phyloP scores from a whole-genome alignment of 441 rosid species.

The Adansonia grandidieri region DNA sequence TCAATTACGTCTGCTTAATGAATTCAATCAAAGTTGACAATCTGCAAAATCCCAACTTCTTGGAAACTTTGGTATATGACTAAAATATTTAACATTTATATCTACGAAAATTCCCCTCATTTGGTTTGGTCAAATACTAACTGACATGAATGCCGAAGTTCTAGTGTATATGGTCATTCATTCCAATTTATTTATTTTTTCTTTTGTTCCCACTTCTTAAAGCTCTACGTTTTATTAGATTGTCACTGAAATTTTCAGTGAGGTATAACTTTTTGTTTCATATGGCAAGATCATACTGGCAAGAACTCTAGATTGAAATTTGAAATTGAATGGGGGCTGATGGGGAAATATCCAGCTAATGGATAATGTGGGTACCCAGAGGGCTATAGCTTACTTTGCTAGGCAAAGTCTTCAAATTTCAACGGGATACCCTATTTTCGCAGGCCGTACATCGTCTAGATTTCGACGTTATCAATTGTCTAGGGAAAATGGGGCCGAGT shows the following conservation, averaged over 20 bases:
- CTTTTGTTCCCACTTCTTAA: no score
- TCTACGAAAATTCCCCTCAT: neutral
- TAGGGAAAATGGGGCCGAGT: no score
- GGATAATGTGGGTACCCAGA: neutral
- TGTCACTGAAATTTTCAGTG: neutral
- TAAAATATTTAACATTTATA: neutral
- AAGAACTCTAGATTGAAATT: neutral
- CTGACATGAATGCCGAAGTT: neutral
- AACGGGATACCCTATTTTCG: neutral
- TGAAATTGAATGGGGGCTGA: neutral
- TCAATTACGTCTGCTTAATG: neutral
- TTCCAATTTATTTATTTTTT: no score
- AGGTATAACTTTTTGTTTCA: no score
- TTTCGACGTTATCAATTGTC: neutral
- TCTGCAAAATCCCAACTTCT: neutral
- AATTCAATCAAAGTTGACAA: no score
- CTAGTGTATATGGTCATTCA: no score
- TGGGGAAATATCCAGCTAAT: neutral
- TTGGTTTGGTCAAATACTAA: neutral
- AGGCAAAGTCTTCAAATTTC: neutral
- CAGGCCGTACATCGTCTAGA: no score
- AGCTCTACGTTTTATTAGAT: neutral
- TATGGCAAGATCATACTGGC: neutral
- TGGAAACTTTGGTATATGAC: neutral
- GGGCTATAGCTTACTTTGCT: neutral